Evolutionary conservation across 2,329 filamentous ascomycete species (phyloP).

Genomic region (Didymella pomorum): DNA sequence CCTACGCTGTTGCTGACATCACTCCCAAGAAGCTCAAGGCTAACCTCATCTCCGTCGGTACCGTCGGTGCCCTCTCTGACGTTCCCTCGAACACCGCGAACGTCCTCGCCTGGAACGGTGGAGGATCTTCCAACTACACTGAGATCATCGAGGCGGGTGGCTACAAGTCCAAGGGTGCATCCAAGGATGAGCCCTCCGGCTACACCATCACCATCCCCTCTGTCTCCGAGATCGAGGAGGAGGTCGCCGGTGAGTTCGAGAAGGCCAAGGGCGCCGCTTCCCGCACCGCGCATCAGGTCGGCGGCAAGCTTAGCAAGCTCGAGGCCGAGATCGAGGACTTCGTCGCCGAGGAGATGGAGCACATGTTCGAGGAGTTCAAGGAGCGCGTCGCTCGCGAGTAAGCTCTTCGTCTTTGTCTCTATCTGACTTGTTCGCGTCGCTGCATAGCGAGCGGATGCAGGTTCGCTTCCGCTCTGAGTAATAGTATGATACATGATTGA

Average conservation of each 20-base stretch:
- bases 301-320: slow-evolving; percentile 58
- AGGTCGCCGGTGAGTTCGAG: slow-evolving; percentile 47
- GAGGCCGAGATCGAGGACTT: slow-evolving; percentile 57
- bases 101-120: slow-evolving; percentile 98
- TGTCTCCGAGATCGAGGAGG: slow-evolving; percentile 47
- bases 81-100: slow-evolving; percentile 89
- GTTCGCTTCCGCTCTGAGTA: slow-evolving; percentile 13
- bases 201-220: slow-evolving; percentile 50
- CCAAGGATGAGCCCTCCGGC: slow-evolving; percentile 48
- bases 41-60: slow-evolving; percentile 83
- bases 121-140: slow-evolving; percentile 89
- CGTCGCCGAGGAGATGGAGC: slow-evolving; percentile 59
- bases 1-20: slow-evolving; percentile 87
- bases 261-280: slow-evolving; percentile 49
- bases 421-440: slow-evolving; percentile 6
- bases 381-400: slow-evolving; percentile 48
- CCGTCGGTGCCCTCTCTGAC: slow-evolving; percentile 77
- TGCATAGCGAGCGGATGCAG: slow-evolving; percentile 17
- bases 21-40: slow-evolving; percentile 95
- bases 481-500: slow-evolving; percentile 21
- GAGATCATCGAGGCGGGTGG: slow-evolving; percentile 78
- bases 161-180: slow-evolving; percentile 63
- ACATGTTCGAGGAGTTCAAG: slow-evolving; percentile 63
- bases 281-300: slow-evolving; percentile 53
- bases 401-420: background rate